Conservation (phyloP, 306 rosid species). For the Pueraria montana region DNA sequence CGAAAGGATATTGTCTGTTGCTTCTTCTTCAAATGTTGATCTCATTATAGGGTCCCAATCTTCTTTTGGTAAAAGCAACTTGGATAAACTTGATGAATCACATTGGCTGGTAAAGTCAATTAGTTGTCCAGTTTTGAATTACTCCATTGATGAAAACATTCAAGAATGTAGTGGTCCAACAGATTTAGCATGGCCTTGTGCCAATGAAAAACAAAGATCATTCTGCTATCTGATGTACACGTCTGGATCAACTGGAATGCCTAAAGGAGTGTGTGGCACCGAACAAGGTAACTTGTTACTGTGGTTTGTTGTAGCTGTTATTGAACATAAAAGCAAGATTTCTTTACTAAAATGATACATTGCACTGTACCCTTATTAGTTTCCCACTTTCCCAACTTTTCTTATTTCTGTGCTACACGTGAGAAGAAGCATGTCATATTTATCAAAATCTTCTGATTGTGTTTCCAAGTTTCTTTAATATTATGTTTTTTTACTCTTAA, state of each 20-base stretch:
- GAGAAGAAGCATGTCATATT: conserved; percentile 23
- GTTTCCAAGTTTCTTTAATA: neutral
- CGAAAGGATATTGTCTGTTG: conserved; percentile 62
- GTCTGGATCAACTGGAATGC: conserved; percentile 95
- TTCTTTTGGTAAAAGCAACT: conserved; percentile 57
- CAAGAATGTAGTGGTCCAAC: conserved; percentile 37
- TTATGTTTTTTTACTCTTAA: too few species aligned
- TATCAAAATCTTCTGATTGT: neutral
- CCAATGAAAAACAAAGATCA: conserved; percentile 59
- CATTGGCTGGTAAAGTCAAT: conserved; percentile 60
- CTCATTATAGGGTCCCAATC: conserved; percentile 65
- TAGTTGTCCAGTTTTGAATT: conserved; percentile 57
- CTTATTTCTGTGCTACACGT: neutral
- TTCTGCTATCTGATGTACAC: conserved; percentile 92
- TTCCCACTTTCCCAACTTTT: neutral
- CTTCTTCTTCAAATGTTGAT: conserved; percentile 65
- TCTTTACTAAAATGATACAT: neutral
- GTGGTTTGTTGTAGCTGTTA: conserved; percentile 12
- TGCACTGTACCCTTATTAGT: conserved; percentile 17
- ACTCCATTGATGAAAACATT: conserved; percentile 62
- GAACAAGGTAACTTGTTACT: conserved; percentile 67
- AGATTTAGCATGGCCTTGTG: conserved; percentile 67
- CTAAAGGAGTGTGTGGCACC: conserved; percentile 92
- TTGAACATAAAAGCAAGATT: neutral
- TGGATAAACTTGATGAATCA: conserved; percentile 53